A percentile compares a stretch with the other conserved stretches of the same genome.
Conservation (phyloP, 148 eudicot species). For the Fagopyrum tataricum region DNA sequence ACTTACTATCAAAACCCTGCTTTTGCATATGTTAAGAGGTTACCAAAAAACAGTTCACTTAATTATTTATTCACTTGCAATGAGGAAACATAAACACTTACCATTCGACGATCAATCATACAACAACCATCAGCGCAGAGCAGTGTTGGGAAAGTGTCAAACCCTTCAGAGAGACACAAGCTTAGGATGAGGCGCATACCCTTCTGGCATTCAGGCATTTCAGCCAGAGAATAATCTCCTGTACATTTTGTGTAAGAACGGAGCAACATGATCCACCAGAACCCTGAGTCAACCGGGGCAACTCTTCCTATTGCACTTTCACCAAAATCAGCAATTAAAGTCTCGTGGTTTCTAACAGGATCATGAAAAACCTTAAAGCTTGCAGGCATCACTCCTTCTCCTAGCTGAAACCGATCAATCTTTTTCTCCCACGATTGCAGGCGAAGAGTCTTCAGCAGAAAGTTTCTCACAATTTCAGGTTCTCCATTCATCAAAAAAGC, state of each 20-base stretch:
- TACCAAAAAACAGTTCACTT: neutral
- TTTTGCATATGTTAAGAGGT: neutral
- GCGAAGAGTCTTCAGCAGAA: slow-evolving; percentile 79
- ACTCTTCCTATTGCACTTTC: slow-evolving; percentile 97
- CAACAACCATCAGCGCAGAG: slow-evolving; percentile 95
- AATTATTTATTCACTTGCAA: neutral
- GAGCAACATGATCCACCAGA: slow-evolving; percentile 97
- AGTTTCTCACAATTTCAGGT: slow-evolving; percentile 85
- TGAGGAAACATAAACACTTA: slow-evolving; percentile 20
- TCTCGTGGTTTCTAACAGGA: slow-evolving; percentile 70
- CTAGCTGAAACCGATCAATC: slow-evolving; percentile 78
- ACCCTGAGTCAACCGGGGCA: slow-evolving; percentile 96
- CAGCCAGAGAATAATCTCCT: slow-evolving; percentile 88
- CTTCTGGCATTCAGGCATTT: slow-evolving; percentile 91
- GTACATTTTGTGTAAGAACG: slow-evolving; percentile 88
- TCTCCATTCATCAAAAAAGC: slow-evolving; percentile 98
- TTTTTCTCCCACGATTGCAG: slow-evolving; percentile 96
- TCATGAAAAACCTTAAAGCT: slow-evolving; percentile 91
- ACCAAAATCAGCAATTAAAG: slow-evolving; percentile 92
- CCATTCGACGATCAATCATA: slow-evolving; percentile 99
- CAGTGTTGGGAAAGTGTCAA: slow-evolving; percentile 94
- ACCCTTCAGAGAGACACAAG: slow-evolving; percentile 90
- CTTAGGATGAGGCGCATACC: slow-evolving; percentile 85
- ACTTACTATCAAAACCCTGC: neutral
- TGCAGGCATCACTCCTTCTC: slow-evolving; percentile 99